Percentiles rank a stretch among this genome's conserved stretches.
phyloP scores from a whole-genome alignment of 306 rosid species.

The Psophocarpus tetragonolobus region DNA sequence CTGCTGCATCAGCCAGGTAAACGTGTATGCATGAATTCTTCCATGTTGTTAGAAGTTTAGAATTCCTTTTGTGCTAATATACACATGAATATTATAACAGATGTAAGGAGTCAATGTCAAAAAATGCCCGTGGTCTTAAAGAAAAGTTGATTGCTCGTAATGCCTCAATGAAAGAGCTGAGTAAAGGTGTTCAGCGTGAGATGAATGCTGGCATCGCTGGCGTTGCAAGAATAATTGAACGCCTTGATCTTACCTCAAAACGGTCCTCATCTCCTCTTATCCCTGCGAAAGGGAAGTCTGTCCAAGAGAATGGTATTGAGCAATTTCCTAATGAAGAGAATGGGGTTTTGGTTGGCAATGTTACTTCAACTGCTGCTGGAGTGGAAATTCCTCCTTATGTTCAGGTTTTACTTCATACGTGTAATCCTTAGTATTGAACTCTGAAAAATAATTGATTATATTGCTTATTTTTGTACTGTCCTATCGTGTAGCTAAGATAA shows the following conservation, averaged over 20 bases:
- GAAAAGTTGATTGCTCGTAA: constrained; percentile 77
- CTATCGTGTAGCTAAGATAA: background rate
- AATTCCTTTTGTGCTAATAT: background rate
- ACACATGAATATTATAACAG: constrained; percentile 37
- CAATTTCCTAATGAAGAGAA: constrained; percentile 36
- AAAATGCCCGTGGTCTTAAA: constrained; percentile 60
- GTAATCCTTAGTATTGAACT: background rate
- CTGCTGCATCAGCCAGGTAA: constrained; percentile 84
- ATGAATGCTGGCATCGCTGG: constrained; percentile 82
- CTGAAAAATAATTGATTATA: background rate
- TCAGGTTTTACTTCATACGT: constrained; percentile 39
- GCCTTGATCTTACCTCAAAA: constrained; percentile 70
- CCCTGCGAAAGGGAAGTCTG: constrained; percentile 52
- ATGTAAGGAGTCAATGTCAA: constrained; percentile 70
- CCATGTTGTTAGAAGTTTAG: background rate
- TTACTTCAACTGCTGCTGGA: constrained; percentile 35
- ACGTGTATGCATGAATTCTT: background rate
- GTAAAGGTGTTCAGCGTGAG: constrained; percentile 81
- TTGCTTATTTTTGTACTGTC: background rate
- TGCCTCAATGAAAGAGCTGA: constrained; percentile 68
- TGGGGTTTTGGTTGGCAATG: constrained; percentile 30
- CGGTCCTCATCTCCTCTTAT: constrained; percentile 38
- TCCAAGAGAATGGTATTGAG: constrained; percentile 46
- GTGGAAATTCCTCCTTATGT: constrained; percentile 37
- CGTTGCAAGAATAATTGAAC: constrained; percentile 67